Percentiles rank a stretch among this genome's conserved stretches.
These are phyloP conservation scores for Diaporthe vaccinii DNA, from an alignment of 2,329 filamentous ascomycete genomes.

Conservation along the genomic window DNA sequence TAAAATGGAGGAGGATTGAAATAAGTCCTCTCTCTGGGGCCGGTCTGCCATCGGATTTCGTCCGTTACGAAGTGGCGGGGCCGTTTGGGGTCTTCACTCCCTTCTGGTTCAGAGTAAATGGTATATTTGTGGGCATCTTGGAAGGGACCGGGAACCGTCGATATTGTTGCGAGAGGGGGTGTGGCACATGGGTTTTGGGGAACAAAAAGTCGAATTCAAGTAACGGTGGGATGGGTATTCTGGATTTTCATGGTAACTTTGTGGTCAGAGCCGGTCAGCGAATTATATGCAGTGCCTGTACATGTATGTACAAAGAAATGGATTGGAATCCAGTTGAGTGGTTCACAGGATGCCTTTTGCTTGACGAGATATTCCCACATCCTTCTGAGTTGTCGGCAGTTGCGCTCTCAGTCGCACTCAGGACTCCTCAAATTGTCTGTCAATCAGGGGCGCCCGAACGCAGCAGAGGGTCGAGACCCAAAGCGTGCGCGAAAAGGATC, in stretches of 20 bases:
- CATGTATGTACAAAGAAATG: constrained; percentile 21
- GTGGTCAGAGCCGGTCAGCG: constrained; percentile 21
- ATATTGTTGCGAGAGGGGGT: neutral
- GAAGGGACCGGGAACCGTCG: neutral
- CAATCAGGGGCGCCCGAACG: constrained; percentile 35
- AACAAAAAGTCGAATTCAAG: constrained; percentile 23
- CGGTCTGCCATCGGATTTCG: neutral
- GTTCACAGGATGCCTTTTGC: too few relatives aligned
- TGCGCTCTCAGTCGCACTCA: neutral
- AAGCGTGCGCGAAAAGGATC: constrained; percentile 39
- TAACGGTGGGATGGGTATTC: constrained; percentile 16
- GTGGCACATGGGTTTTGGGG: neutral
- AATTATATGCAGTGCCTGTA: constrained; percentile 18
- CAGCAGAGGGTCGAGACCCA: constrained; percentile 43
- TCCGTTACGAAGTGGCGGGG: neutral
- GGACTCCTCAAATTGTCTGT: neutral
- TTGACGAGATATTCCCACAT: neutral
- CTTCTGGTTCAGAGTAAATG: neutral
- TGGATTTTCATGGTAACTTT: constrained; percentile 16
- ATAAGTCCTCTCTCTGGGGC: neutral
- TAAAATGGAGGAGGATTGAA: neutral
- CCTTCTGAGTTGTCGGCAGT: too few relatives aligned
- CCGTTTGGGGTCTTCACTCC: neutral
- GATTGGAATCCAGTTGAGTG: neutral
- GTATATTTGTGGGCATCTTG: neutral